Evolutionary conservation across 2,329 filamentous ascomycete species (phyloP).

Genomic region (Colletotrichum sidae): DNA sequence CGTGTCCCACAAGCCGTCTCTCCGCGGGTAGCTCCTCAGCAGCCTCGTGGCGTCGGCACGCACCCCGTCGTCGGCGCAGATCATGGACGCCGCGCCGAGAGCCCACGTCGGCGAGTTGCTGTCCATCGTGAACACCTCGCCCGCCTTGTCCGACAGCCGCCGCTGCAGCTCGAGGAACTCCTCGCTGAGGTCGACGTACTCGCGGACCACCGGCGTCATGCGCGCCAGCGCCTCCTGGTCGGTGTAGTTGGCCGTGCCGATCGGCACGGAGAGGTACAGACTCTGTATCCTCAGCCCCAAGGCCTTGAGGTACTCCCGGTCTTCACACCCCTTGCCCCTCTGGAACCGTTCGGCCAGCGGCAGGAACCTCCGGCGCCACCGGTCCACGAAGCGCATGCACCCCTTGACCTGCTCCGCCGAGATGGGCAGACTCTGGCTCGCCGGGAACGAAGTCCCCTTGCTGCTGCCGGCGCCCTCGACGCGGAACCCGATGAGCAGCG

Average conservation of each 20-base stretch:
- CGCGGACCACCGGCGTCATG: constrained; percentile 54
- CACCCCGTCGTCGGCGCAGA: constrained; percentile 51
- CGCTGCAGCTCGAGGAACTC: constrained; percentile 13
- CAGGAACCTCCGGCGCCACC: constrained; percentile 14
- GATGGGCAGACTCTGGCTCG: constrained; percentile 16
- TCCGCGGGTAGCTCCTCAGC: constrained; percentile 53
- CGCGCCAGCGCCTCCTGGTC: constrained; percentile 48
- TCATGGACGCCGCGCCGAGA: constrained; percentile 54
- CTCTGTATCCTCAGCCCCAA: constrained; percentile 26
- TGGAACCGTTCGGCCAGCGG: constrained; percentile 39
- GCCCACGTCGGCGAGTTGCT: constrained; percentile 50
- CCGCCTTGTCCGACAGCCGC: neutral
- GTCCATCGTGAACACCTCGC: constrained; percentile 28
- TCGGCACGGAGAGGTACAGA: constrained; percentile 43
- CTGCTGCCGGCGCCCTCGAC: constrained; percentile 19
- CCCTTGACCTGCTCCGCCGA: constrained; percentile 20
- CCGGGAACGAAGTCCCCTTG: constrained; percentile 7
- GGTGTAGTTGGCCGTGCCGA: constrained; percentile 43
- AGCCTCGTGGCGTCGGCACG: constrained; percentile 55
- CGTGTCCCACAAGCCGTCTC: constrained; percentile 58
- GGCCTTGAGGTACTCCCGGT: constrained; percentile 11
- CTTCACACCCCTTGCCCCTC: neutral
- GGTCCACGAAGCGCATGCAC: constrained; percentile 36
- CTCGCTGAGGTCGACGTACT: constrained; percentile 15
- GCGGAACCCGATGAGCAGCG: constrained; percentile 24